Evolutionary conservation across 2,329 filamentous ascomycete species (phyloP).

Genomic region (Graphium sp.): DNA sequence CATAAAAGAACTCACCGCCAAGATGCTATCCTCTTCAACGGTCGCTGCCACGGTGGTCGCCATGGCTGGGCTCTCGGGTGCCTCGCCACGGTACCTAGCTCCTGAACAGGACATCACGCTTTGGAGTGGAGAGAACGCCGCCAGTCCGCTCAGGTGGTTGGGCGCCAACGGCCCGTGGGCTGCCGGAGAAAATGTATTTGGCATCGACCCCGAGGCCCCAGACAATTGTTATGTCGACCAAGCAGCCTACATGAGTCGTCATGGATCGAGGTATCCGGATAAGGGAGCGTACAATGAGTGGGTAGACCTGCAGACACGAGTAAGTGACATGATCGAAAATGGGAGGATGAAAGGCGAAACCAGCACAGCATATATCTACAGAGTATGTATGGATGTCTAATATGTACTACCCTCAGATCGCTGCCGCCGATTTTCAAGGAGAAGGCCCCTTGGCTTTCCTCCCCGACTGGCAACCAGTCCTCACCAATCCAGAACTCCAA

Average conservation of each 20-base stretch:
- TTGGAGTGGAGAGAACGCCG: conserved; percentile 1
- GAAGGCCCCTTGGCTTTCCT: conserved; percentile 37
- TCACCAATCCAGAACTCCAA: conserved; percentile 35
- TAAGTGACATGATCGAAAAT: conserved; percentile 11
- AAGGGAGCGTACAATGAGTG: conserved; percentile 40
- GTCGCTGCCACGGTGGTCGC: too few species aligned
- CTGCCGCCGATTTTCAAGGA: conserved; percentile 33
- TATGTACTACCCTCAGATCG: too few species aligned
- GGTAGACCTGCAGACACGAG: conserved; percentile 26
- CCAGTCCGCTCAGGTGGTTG: conserved; percentile 23
- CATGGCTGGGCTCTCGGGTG: too few species aligned
- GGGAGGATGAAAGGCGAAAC: too few species aligned
- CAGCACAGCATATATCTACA: too few species aligned
- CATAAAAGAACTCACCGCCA: too few species aligned
- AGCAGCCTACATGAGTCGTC: conserved; percentile 40
- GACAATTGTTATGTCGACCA: conserved; percentile 41
- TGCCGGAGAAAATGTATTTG: conserved; percentile 35
- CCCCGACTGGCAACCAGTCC: conserved; percentile 36
- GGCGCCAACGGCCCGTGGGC: conserved; percentile 37
- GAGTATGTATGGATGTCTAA: too few species aligned
- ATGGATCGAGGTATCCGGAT: conserved; percentile 48
- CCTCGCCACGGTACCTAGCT: conserved; percentile 1
- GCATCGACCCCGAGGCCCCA: conserved; percentile 34
- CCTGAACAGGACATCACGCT: conserved; percentile 2
- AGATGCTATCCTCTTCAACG: too few species aligned